Base-by-base conservation (phyloP, 1,284 basidiomycete genomes). In the Cryptococcus depauperatus region DNA sequence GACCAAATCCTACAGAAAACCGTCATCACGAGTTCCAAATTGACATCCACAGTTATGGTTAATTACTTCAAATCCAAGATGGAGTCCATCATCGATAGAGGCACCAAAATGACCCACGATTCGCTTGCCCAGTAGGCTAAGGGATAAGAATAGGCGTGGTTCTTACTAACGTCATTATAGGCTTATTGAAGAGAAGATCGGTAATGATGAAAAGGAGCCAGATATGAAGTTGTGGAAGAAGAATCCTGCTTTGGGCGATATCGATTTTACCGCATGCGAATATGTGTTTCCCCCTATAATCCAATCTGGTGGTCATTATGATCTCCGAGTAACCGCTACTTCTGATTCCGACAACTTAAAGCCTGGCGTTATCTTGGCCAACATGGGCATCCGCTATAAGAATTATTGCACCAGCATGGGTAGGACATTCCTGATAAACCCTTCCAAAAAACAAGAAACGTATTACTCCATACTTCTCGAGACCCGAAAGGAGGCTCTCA, bases 281-380 rank as follows among this genome's bases (percentile, higher is more conserved):
- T 93, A 92, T 73, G 87, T 88, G 56, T 96, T 93, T 68, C 82
- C 86, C 4, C 92, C 93, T 3, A 92, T 96, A 66, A 87, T 97
- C 61, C 92, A 96, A 63, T 96, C 91, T 3, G 85, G 84, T 44
- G 85, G 87, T 14, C 84, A 86, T 11, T 97, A 95, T 65, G 92
- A 97, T 63, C 75, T 97, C 41, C 81, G 83, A 52, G 83, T 84
- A 21, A 87, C 83, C 2, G 89, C 87, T 0, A 83, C 88, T 65
- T 92, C 91, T 2, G 83, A 85, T 22, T 73, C 78, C 26, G 85
- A 93, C 60, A 78, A 79, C 48, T 85, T 96, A 53, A 88, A 91
- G 66, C 85, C 90, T 50, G 92, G 91, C 23, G 87, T 97, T 32
- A 81, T 97, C 47, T 74, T 97, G 2, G 82, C 89, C 8, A 81